phyloP scores from a whole-genome alignment of 768 basidiomycete genomes.

The Cytidiella melzeri region DNA sequence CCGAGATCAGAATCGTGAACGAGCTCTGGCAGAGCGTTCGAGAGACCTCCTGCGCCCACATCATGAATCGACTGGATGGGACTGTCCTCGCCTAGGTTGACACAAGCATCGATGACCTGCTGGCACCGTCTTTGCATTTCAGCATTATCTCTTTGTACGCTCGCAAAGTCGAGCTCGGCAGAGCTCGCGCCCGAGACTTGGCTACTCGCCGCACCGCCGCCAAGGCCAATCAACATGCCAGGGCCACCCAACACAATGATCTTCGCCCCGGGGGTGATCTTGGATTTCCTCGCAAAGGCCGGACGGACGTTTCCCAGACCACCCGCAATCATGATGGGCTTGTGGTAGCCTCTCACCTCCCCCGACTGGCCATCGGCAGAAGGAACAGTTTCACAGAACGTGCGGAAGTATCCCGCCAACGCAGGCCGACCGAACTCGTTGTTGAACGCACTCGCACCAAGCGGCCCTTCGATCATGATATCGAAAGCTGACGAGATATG shows the following conservation, averaged over 20 bases:
- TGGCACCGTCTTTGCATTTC: slow-evolving; percentile 98
- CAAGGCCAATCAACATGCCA: slow-evolving; percentile 92
- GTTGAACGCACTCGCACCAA: slow-evolving; percentile 95
- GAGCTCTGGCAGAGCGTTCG: slow-evolving; percentile 93
- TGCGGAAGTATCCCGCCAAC: slow-evolving; percentile 90
- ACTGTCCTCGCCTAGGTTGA: slow-evolving; percentile 49
- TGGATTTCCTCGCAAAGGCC: slow-evolving; percentile 70
- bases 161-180: slow-evolving; percentile 93
- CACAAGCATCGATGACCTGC: slow-evolving; percentile 93
- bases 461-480: slow-evolving; percentile 95
- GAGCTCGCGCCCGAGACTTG: slow-evolving; percentile 87
- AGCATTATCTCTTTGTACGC: slow-evolving; percentile 95
- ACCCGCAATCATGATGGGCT: slow-evolving; percentile 99
- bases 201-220: slow-evolving; percentile 94
- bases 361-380: slow-evolving; percentile 39
- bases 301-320: slow-evolving; percentile 92
- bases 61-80: slow-evolving; percentile 97
- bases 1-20: slow-evolving; percentile 95
- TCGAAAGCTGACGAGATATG: slow-evolving; percentile 93
- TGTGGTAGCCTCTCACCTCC: slow-evolving; percentile 94
- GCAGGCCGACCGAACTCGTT: slow-evolving; percentile 97
- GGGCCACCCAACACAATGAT: slow-evolving; percentile 93
- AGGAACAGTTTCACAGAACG: slow-evolving; percentile 78
- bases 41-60: slow-evolving; percentile 94
- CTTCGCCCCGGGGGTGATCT: slow-evolving; percentile 76